phyloP scores from a whole-genome alignment of 2,329 filamentous ascomycete species.

The Monilinia fructicola region DNA sequence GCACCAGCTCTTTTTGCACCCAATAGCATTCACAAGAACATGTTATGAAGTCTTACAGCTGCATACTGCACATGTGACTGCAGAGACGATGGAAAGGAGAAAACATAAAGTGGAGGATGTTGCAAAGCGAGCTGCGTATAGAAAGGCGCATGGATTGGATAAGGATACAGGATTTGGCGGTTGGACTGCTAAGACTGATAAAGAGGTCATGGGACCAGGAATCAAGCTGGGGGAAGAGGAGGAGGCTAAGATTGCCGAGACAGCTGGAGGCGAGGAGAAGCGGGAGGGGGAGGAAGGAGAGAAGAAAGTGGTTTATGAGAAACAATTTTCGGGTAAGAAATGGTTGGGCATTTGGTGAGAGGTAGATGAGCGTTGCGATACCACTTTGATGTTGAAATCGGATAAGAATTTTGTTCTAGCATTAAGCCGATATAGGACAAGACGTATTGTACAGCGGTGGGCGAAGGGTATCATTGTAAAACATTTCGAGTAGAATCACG shows the following conservation, averaged over 20 bases:
- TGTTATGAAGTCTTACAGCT: constrained; percentile 72
- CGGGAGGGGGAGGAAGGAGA: constrained; percentile 35
- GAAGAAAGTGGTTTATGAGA: constrained; percentile 42
- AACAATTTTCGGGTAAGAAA: constrained; percentile 66
- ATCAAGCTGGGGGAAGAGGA: constrained; percentile 34
- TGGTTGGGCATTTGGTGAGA: constrained; percentile 78
- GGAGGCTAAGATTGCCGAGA: constrained; percentile 14
- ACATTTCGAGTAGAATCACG: constrained; percentile 26
- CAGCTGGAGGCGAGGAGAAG: constrained; percentile 11
- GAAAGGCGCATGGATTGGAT: constrained; percentile 81
- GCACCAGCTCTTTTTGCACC: constrained; percentile 67
- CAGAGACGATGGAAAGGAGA: constrained; percentile 68
- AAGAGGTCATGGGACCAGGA: constrained; percentile 39
- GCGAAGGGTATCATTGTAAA: constrained; percentile 25
- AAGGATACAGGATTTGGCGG: constrained; percentile 56
- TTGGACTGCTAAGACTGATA: constrained; percentile 46
- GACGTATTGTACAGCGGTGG: constrained; percentile 3
- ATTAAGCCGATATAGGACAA: constrained; percentile 3
- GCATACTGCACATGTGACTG: constrained; percentile 70
- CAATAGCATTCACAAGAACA: constrained; percentile 63
- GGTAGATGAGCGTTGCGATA: background rate
- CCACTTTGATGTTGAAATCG: background rate
- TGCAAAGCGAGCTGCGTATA: constrained; percentile 80
- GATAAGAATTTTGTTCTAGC: background rate
- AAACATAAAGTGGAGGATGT: constrained; percentile 78